Percentiles rank a stretch among this genome's conserved stretches.
Evolutionary conservation across 371 early-diverging fungal genomes (phyloP).

Genomic region (Mortierella sp.): DNA sequence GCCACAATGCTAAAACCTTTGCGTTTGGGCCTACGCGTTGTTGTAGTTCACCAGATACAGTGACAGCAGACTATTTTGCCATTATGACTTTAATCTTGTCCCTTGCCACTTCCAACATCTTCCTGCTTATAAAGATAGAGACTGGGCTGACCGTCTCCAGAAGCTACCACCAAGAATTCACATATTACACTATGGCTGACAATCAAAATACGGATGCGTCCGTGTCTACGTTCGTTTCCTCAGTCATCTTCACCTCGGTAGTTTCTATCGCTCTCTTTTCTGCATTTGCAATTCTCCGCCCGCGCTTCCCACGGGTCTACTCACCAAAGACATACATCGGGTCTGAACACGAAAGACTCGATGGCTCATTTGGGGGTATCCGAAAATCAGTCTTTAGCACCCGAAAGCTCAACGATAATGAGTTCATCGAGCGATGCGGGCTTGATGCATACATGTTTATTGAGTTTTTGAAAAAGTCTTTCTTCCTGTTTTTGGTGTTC

Average conservation of each 20-base stretch:
- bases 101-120: no score
- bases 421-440: conserved; percentile 38
- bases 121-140: no score
- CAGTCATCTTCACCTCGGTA: conserved; percentile 29
- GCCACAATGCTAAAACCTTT: no score
- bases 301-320: conserved; percentile 33
- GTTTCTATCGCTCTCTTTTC: conserved; percentile 31
- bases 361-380: background rate
- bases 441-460: conserved; percentile 53
- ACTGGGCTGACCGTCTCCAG: background rate
- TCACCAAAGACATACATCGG: conserved; percentile 46
- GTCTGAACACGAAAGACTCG: conserved; percentile 16
- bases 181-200: background rate
- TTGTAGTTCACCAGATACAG: no score
- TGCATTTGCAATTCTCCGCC: conserved; percentile 31
- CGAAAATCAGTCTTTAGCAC: conserved; percentile 27
- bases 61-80: no score
- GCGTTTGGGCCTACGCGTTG: no score
- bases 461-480: conserved; percentile 44
- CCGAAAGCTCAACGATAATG: conserved; percentile 16
- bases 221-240: conserved; percentile 45
- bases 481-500: conserved; percentile 44
- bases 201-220: conserved; percentile 33
- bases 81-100: no score
- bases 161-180: background rate